Base-by-base conservation (phyloP, 139 green algal species). In the Chlamydomonas schloesseri region DNA sequence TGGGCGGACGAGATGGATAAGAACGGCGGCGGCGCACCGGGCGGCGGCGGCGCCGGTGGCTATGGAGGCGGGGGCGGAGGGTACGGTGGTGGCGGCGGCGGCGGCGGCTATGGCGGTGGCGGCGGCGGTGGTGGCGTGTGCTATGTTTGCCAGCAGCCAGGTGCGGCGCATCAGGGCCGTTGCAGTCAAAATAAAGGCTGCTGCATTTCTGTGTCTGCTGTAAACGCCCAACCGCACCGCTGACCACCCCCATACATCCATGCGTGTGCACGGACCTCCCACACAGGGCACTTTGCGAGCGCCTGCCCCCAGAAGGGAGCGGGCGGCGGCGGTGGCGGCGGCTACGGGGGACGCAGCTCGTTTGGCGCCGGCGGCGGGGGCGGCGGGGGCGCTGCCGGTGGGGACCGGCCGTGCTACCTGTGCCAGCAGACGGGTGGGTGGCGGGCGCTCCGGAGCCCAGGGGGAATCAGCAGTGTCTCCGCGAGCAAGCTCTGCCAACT, bases 141-240 rank as follows among this genome's bases (percentile, higher is more conserved):
- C 81, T 87, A 72, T 73, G 31, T 50, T 0, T 90, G 87, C 71
- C 55, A 80, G 14, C 58, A 90, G 55, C 72, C 79, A 31, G 86
- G 86, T 89, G 26, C 10, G 81, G 68, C 36, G 33, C 21, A n/a
- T n/a, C n/a, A 23, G 26, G 37, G 60, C 2, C 36, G 58, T 31
- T 69, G 62, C n/a, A n/a, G n/a, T n/a, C n/a, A n/a, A n/a, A n/a
- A n/a, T n/a, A n/a, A n/a, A n/a, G n/a, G n/a, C n/a, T n/a, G n/a
- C n/a, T n/a, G n/a, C n/a, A n/a, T n/a, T n/a, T n/a, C n/a, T n/a
- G n/a, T n/a, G n/a, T n/a, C n/a, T n/a, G n/a, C n/a, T n/a, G n/a
- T n/a, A n/a, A n/a, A n/a, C n/a, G n/a, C n/a, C n/a, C n/a, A n/a
- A n/a, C n/a, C n/a, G n/a, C n/a, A n/a, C n/a, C n/a, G n/a, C n/a